Conservation (phyloP, 148 eudicot species). For the Chenopodium formosanum region DNA sequence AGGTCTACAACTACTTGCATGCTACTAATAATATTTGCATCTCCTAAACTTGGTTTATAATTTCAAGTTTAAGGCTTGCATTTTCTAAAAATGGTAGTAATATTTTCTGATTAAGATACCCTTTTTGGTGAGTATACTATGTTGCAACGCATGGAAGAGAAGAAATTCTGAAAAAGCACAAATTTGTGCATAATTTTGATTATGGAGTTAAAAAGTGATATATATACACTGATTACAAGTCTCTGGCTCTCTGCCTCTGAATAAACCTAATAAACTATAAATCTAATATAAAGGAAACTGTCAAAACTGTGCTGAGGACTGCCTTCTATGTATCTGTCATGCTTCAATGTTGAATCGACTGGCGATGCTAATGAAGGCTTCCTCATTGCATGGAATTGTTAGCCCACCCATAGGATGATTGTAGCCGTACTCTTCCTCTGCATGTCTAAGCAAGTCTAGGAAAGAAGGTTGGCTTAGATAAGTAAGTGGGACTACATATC, state of each 20-base stretch:
- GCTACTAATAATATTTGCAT: not conserved
- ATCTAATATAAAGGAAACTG: not conserved
- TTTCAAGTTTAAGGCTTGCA: no score
- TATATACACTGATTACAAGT: constrained; percentile 3
- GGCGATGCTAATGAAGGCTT: constrained; percentile 31
- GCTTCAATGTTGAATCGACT: constrained; percentile 13
- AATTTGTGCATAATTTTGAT: not conserved
- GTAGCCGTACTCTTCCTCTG: constrained; percentile 54
- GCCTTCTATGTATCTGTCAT: not conserved
- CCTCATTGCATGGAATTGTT: constrained; percentile 53
- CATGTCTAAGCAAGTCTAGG: constrained; percentile 36
- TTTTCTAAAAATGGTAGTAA: no score
- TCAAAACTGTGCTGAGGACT: constrained; percentile 1
- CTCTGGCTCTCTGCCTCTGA: not conserved
- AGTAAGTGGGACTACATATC: constrained; percentile 45
- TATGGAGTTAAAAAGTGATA: not conserved
- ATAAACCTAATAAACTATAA: not conserved
- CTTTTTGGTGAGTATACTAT: not conserved
- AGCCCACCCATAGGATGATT: constrained; percentile 51
- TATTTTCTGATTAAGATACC: not conserved
- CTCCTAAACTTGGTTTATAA: not conserved
- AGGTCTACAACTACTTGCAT: not conserved
- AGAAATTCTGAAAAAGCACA: not conserved
- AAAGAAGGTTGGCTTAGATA: constrained; percentile 46
- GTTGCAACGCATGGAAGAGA: not conserved